phyloP scores from a whole-genome alignment of 148 eudicot species.

The Chenopodium album region DNA sequence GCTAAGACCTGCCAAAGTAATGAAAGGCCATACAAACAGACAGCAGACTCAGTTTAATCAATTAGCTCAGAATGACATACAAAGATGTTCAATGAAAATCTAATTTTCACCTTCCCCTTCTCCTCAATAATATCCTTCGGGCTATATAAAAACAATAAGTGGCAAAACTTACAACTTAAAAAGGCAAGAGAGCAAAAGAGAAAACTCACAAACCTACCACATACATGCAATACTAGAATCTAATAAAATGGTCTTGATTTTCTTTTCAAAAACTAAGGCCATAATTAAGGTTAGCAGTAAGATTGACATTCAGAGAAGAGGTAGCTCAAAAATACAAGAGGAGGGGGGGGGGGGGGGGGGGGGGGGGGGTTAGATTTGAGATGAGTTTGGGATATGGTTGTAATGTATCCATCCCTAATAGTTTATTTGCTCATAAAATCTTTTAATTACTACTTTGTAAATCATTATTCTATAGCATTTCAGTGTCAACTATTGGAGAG shows the following conservation, averaged over 20 bases:
- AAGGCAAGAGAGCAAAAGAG: background rate
- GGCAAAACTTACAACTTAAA: background rate
- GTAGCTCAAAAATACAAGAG: background rate
- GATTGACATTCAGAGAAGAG: background rate
- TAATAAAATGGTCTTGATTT: background rate
- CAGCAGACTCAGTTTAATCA: background rate
- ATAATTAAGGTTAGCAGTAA: background rate
- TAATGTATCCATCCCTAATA: background rate
- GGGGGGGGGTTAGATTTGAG: background rate
- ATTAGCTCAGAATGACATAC: background rate
- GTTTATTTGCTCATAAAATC: background rate
- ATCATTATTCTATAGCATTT: background rate
- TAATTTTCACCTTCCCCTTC: background rate
- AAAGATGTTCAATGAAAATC: background rate
- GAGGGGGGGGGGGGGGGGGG: background rate
- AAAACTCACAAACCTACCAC: background rate
- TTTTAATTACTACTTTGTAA: background rate
- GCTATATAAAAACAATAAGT: too few relatives aligned
- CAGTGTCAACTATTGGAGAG: background rate
- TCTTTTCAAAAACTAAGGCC: background rate
- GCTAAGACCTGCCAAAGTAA: constrained; percentile 61
- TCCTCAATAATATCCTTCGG: too few relatives aligned
- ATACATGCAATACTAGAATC: background rate
- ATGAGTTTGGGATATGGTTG: background rate
- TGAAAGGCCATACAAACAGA: background rate